Evolutionary conservation across 805 yeast genomes (phyloP), one percentile per base, ranked within the genome.

Genomic region (Candida montana): DNA sequence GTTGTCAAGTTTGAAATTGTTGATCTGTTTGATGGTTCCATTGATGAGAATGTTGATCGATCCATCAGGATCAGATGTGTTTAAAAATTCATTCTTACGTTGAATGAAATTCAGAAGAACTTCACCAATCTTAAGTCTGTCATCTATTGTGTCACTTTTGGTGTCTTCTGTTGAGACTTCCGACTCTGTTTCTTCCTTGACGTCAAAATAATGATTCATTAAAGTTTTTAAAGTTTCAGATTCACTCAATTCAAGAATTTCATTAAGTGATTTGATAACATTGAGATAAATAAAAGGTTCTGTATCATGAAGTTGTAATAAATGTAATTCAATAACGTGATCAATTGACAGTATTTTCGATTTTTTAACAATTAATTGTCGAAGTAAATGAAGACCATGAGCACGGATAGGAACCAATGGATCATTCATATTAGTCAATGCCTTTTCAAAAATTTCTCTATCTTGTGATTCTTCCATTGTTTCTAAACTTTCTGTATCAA

Each of bases 211-310:
- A 4, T 73, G 49, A 2, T 63, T 49, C 4, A 68, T 48, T 17
- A 79, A 57, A 3, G 62, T 54, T 2, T 63, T 57, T 2, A 74
- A 38, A 0, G 74, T 69, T 6, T 54, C 55, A 0, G 48, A 40
- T 19, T 67, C 65, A 40, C 72, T 71, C 42, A 58, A 55, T 29
- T 65, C 75, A n/a, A 83, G 58, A 31, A 89, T 59, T 13, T 74
- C 68, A 33, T 79, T 81, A 20, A 93, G 61, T 0, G 93, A 90
- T 53, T 84, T 87, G 47, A 93, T 85, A 1, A 83, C 83, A 54
- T 87, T 91, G 41, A 93, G 59, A 57, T 87, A 93, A 13, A 93
- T 77, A 58, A 80, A 91, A 0, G 99, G 95, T 45, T 91, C 99
- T 0, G 77, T 70, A 50, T 88, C 95, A 35, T 73, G 72, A 33